Conservation (phyloP, 176 grass and related monocot species). For the Hordeum marinum region DNA sequence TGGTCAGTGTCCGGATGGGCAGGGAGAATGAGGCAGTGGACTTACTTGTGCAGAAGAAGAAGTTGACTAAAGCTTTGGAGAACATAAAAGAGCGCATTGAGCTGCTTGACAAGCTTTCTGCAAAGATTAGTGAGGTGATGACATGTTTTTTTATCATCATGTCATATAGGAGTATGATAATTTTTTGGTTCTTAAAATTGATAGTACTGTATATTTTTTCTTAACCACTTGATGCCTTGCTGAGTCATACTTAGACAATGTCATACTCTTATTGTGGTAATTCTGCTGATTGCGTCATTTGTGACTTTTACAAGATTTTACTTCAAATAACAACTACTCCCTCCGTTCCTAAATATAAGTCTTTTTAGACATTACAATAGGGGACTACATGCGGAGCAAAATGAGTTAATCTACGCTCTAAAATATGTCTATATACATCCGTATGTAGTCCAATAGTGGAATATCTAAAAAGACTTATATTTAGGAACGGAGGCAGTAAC, state of each 20-base stretch:
- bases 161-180: not conserved
- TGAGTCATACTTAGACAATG: not conserved
- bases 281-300: not conserved
- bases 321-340: not conserved
- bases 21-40: slow-evolving; percentile 76
- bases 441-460: too few relatives aligned
- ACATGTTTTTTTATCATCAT: not conserved
- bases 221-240: not conserved
- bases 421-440: too few relatives aligned
- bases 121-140: slow-evolving; percentile 79
- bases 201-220: not conserved
- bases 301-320: not conserved
- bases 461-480: too few relatives aligned
- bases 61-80: slow-evolving; percentile 76
- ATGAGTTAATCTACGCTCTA: too few relatives aligned
- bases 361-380: too few relatives aligned
- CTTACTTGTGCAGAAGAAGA: slow-evolving; percentile 89
- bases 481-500: too few relatives aligned
- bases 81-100: slow-evolving; percentile 74
- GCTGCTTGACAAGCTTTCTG: slow-evolving; percentile 74
- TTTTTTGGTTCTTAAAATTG: not conserved
- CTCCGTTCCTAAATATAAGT: too few relatives aligned
- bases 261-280: not conserved
- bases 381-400: too few relatives aligned
- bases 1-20: slow-evolving; percentile 45